Evolutionary conservation across 1,284 basidiomycete genomes (phyloP), one percentile per base, ranked within the genome.

Genomic region (Cryptococcus amylolentus): DNA sequence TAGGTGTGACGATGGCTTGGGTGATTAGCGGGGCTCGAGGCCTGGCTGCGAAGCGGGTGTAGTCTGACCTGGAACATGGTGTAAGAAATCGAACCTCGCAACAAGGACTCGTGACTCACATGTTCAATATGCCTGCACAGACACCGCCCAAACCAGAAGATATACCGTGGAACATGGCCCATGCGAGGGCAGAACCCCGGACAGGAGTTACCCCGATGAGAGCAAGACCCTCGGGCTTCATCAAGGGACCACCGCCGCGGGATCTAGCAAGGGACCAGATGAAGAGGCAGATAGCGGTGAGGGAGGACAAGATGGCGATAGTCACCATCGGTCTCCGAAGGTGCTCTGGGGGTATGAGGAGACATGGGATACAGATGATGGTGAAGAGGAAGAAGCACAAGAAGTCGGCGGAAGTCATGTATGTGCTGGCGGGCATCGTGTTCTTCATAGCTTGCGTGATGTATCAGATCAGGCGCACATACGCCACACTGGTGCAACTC

Each of bases 331-430:
- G 73, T 27, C 66, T 66, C 0, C 71, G 58, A 52, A 75, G 70
- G 49, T 75, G 65, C 58, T 73, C 69, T 1, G 73, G 70, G 7
- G 68, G 67, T 10, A 77, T 64, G 47, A 61, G 65, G 9, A 77
- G 63, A 16, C 76, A 57, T 0, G 77, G 74, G 0, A 78, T 46
- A 4, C 68, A 70, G 52, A 79, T 55, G 40, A 71, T 51, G 39
- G 72, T 68, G 64, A 79, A 79, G 46, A 80, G 57, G 47, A 73
- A 62, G 62, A 78, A 78, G 52, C 68, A 73, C n/a, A 79, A 52
- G 39, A 78, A 74, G 49, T 76, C 74, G 38, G 65, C 60, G 0
- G 65, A 65, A 12, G 63, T 69, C 49, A 75, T 63, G 27, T 64
- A 62, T 0, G 69, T 60, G 18, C 56, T 60, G 6, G 58, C 68